Evolutionary conservation across 305 asterid genomes (phyloP).

Genomic region (Fraxinus nigra): DNA sequence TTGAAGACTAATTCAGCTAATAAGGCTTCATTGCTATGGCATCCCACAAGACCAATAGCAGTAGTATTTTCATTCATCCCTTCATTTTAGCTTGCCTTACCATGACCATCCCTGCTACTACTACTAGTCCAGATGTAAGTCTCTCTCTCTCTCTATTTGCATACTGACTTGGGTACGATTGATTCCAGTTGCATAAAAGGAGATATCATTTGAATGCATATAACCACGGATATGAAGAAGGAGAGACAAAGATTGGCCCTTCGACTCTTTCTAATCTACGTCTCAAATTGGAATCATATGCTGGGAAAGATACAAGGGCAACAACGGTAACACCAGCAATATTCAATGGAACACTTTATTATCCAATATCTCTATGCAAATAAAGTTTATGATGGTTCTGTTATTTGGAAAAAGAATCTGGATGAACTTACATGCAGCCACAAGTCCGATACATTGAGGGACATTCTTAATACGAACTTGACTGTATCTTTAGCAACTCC

Average conservation of each 20-base stretch:
- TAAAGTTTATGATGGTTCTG: not conserved
- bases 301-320: not conserved
- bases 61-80: not conserved
- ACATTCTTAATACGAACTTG: conserved; percentile 23
- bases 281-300: not conserved
- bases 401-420: not conserved
- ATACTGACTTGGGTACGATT: not conserved
- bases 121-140: not conserved
- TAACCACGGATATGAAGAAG: not conserved
- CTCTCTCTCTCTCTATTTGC: not conserved
- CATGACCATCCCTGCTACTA: not conserved
- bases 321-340: not conserved
- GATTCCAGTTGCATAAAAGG: not conserved
- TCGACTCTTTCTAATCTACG: not conserved
- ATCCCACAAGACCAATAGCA: not conserved
- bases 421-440: not conserved
- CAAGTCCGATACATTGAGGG: not conserved
- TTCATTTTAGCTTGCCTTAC: not conserved
- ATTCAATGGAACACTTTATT: not conserved
- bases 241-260: not conserved
- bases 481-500: conserved; percentile 14
- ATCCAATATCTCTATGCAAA: not conserved
- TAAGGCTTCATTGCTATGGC: not conserved
- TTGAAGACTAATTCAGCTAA: not conserved
- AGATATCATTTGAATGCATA: not conserved